Evolutionary conservation across 2,329 filamentous ascomycete species (phyloP).

Genomic region (Xylariaceae sp.): DNA sequence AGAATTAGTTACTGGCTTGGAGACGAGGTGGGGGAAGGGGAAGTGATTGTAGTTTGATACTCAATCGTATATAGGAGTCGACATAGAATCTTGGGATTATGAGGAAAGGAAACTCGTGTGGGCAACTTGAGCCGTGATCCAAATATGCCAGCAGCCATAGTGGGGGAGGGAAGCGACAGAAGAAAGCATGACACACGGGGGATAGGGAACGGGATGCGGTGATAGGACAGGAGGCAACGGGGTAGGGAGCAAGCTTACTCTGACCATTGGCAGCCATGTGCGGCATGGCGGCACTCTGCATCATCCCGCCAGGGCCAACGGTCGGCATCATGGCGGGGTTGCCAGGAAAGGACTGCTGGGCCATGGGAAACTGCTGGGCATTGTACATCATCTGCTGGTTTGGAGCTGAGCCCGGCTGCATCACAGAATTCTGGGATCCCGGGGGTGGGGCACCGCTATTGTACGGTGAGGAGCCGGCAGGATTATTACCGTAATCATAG

Average conservation of each 20-base stretch:
- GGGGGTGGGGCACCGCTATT: conserved; percentile 42
- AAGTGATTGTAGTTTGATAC: too few relatives aligned
- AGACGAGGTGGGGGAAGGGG: conserved; percentile 13
- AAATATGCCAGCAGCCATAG: conserved; percentile 14
- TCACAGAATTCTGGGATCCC: conserved; percentile 41
- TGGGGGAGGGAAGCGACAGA: conserved; percentile 12
- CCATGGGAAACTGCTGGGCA: conserved; percentile 55
- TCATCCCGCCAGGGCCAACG: conserved; percentile 54
- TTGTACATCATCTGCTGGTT: conserved; percentile 53
- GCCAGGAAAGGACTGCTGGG: conserved; percentile 46
- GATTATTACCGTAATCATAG: conserved; percentile 51
- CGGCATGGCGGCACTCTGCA: conserved; percentile 58
- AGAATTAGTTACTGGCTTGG: conserved; percentile 27
- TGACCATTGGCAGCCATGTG: conserved; percentile 57
- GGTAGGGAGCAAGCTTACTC: conserved; percentile 43
- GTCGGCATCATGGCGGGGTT: conserved; percentile 54
- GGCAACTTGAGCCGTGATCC: conserved; percentile 8
- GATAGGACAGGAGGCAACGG: conserved; percentile 23
- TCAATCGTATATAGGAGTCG: conserved; percentile 4
- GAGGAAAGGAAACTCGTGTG: conserved; percentile 8
- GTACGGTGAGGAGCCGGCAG: conserved; percentile 45
- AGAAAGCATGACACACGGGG: conserved; percentile 14
- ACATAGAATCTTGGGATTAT: neutral
- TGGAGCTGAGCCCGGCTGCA: conserved; percentile 41
- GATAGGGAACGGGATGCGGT: conserved; percentile 11